phyloP scores from a whole-genome alignment of 2,329 filamentous ascomycete species.

The Zalaria sp. region DNA sequence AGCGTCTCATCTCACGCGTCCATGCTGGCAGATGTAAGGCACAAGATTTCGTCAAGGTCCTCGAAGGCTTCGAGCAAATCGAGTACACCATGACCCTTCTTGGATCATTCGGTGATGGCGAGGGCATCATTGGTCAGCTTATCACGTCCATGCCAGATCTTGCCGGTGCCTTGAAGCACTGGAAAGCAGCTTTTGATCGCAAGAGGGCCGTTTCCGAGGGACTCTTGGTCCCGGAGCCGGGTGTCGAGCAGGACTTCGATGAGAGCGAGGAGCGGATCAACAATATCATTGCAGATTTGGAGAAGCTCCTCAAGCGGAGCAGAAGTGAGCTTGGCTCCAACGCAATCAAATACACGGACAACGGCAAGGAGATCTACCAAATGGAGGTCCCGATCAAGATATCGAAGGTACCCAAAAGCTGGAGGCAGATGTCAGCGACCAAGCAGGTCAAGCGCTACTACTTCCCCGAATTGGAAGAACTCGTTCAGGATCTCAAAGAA shows the following conservation, averaged over 20 bases:
- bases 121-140: constrained; percentile 72
- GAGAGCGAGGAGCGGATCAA: constrained; percentile 62
- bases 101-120: constrained; percentile 56
- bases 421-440: constrained; percentile 95
- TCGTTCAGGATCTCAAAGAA: constrained; percentile 83
- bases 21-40: constrained; percentile 83
- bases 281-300: constrained; percentile 59
- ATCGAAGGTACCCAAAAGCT: constrained; percentile 65
- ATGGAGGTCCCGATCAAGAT: constrained; percentile 75
- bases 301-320: constrained; percentile 55
- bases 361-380: constrained; percentile 95
- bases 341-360: constrained; percentile 45
- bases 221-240: constrained; percentile 68
- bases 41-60: constrained; percentile 82
- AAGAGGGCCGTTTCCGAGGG: constrained; percentile 64
- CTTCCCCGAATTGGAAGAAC: constrained; percentile 63
- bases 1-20: constrained; percentile 84
- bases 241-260: constrained; percentile 88
- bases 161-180: constrained; percentile 57
- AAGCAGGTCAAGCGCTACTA: constrained; percentile 87
- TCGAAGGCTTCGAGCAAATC: constrained; percentile 96
- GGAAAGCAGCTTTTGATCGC: constrained; percentile 87
- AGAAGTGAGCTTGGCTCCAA: constrained; percentile 62
- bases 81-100: constrained; percentile 84
- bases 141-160: constrained; percentile 79